Conservation (phyloP, 78 protist species). For the Cyanophora paradoxa region DNA sequence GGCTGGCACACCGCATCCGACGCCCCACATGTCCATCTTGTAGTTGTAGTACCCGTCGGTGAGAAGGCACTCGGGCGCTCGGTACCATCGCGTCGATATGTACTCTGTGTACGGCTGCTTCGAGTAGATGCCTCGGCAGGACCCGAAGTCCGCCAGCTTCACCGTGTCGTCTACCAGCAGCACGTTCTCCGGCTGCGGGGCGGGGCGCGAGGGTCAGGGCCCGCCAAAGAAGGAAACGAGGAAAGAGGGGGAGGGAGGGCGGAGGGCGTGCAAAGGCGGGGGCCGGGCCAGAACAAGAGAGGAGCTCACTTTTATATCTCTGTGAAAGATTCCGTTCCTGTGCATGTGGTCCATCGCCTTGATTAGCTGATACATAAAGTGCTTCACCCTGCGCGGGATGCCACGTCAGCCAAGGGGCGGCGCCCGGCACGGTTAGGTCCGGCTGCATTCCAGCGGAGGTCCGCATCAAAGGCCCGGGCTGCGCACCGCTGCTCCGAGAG, state of each 20-base stretch:
- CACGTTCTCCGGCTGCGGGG: constrained; percentile 80
- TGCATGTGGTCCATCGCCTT: constrained; percentile 79
- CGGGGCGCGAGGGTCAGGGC: too few species aligned
- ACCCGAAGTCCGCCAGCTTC: constrained; percentile 86
- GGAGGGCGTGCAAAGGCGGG: too few species aligned
- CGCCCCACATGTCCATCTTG: constrained; percentile 91
- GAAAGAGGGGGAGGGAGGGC: too few species aligned
- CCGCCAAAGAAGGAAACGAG: too few species aligned
- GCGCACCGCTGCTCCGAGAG: too few species aligned
- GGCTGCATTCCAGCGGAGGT: too few species aligned
- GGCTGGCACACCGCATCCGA: too few species aligned
- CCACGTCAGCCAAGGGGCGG: too few species aligned
- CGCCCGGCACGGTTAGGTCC: too few species aligned
- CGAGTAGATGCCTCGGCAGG: constrained; percentile 73
- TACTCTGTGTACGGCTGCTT: constrained; percentile 88
- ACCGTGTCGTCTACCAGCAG: constrained; percentile 57
- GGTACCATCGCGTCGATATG: constrained; percentile 85
- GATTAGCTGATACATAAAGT: constrained; percentile 67
- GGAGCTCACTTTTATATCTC: constrained; percentile 86
- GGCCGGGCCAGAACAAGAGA: too few species aligned
- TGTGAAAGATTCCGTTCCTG: constrained; percentile 76
- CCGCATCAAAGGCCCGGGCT: too few species aligned
- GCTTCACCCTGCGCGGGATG: constrained; percentile 18
- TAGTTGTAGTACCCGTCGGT: constrained; percentile 82
- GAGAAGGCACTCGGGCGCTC: constrained; percentile 83